Percentiles rank a stretch among this genome's conserved stretches.
These are phyloP conservation scores for Porpolomopsis calyptriformis DNA, from an alignment of 768 basidiomycete species.

Conservation along the genomic window DNA sequence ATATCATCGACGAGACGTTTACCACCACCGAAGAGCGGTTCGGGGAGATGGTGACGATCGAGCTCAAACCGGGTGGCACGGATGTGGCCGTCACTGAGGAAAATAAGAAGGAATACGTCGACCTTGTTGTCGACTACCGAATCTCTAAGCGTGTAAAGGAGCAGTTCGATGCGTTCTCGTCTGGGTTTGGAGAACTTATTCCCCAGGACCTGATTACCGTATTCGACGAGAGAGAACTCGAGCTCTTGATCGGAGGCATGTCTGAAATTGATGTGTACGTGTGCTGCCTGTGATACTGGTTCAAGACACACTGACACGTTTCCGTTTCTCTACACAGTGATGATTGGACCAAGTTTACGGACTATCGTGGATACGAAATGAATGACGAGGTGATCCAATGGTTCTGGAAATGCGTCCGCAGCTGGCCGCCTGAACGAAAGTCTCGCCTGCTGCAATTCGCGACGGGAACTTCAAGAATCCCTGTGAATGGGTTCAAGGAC, in stretches of 20 bases:
- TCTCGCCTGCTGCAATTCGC: constrained; percentile 93
- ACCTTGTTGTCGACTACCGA: constrained; percentile 89
- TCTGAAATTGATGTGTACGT: constrained; percentile 97
- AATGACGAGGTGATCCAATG: constrained; percentile 96
- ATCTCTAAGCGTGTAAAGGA: constrained; percentile 96
- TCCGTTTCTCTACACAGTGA: constrained; percentile 42
- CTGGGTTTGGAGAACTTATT: constrained; percentile 98
- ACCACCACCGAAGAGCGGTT: constrained; percentile 96
- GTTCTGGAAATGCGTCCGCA: constrained; percentile 99
- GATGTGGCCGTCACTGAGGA: constrained; percentile 87
- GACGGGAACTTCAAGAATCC: constrained; percentile 92
- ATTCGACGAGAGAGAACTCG: constrained; percentile 96
- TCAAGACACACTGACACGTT: too few relatives aligned
- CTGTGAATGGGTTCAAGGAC: constrained; percentile 98
- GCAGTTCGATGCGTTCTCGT: constrained; percentile 99
- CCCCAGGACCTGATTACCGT: constrained; percentile 97
- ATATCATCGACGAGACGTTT: constrained; percentile 96
- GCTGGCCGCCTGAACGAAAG: constrained; percentile 98
- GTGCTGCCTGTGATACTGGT: neutral
- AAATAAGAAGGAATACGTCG: constrained; percentile 99
- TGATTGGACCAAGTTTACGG: constrained; percentile 99
- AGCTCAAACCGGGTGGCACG: constrained; percentile 81
- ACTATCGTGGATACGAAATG: constrained; percentile 93
- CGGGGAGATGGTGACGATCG: constrained; percentile 95
- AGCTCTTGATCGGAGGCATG: constrained; percentile 97